These are phyloP conservation scores for Xylariales sp. DNA, from an alignment of 2,329 filamentous ascomycete genomes.

Conservation along the genomic window DNA sequence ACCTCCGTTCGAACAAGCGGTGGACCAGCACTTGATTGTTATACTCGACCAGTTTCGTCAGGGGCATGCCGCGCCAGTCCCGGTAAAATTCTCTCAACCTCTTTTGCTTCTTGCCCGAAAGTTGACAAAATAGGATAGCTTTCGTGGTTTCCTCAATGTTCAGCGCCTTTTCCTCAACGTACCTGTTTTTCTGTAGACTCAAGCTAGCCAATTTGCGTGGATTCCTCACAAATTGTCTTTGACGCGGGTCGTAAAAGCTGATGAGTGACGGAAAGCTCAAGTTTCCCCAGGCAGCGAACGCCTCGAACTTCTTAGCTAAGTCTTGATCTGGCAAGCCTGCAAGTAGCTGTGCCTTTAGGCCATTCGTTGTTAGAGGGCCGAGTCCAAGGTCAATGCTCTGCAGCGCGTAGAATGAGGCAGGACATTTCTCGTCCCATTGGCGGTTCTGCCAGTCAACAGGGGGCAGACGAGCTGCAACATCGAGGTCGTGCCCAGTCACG, in stretches of 20 bases:
- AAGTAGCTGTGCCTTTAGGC: conserved; percentile 18
- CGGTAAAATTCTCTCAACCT: conserved; percentile 10
- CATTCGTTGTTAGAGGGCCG: conserved; percentile 11
- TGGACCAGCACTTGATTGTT: not conserved
- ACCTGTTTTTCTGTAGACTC: no score
- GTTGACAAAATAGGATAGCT: conserved; percentile 19
- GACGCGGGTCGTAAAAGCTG: conserved; percentile 14
- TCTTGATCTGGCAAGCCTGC: conserved; percentile 16
- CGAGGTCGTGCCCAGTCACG: conserved; percentile 20
- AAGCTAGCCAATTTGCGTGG: no score
- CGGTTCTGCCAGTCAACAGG: conserved; percentile 7
- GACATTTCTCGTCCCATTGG: conserved; percentile 10
- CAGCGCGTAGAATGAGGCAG: conserved; percentile 18
- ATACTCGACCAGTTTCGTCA: not conserved
- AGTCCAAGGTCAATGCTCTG: conserved; percentile 13
- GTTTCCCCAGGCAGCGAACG: conserved; percentile 15
- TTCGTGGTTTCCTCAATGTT: conserved; percentile 12
- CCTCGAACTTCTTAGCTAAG: conserved; percentile 14
- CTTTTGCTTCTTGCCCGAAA: conserved; percentile 12
- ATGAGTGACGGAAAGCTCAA: conserved; percentile 16
- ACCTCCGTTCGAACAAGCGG: not conserved
- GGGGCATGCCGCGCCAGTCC: conserved; percentile 5
- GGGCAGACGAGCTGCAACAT: conserved; percentile 14
- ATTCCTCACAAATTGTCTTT: no score
- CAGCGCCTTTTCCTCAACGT: conserved; percentile 1